Conservation (phyloP, 305 asterid genomes). For the Fraxinus platypoda region DNA sequence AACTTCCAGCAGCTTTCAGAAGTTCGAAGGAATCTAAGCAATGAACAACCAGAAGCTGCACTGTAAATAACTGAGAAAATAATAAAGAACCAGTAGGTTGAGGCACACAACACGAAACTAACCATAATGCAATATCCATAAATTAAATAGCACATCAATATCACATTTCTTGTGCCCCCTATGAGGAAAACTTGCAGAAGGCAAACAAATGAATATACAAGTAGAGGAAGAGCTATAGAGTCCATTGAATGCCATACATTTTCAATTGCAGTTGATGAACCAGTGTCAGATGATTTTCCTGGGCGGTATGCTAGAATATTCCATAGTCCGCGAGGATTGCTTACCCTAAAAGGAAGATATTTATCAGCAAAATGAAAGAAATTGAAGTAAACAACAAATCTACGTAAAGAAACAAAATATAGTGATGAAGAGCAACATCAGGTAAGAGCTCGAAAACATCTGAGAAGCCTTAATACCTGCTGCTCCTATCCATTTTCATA, state of each 20-base stretch:
- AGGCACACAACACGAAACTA: slow-evolving; percentile 23
- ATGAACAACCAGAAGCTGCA: slow-evolving; percentile 8
- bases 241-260: slow-evolving; percentile 44
- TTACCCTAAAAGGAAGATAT: slow-evolving; percentile 32
- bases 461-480: slow-evolving; percentile 48
- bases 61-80: slow-evolving; percentile 18
- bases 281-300: slow-evolving; percentile 44
- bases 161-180: not conserved
- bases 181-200: slow-evolving; percentile 19
- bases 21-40: not conserved
- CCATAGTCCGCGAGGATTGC: slow-evolving; percentile 75
- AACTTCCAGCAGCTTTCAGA: not conserved
- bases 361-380: slow-evolving; percentile 16
- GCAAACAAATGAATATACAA: slow-evolving; percentile 19
- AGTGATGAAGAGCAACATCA: not conserved
- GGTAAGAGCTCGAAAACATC: slow-evolving; percentile 7
- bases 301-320: slow-evolving; percentile 50
- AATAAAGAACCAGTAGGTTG: not conserved
- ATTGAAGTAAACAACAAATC: slow-evolving; percentile 11
- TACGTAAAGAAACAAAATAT: not conserved
- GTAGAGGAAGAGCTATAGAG: slow-evolving; percentile 11
- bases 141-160: slow-evolving; percentile 11
- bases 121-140: slow-evolving; percentile 18
- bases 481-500: slow-evolving; percentile 41
- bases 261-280: slow-evolving; percentile 42